Base-by-base conservation (phyloP, 768 basidiomycete species). In the Trametes cubensis region DNA sequence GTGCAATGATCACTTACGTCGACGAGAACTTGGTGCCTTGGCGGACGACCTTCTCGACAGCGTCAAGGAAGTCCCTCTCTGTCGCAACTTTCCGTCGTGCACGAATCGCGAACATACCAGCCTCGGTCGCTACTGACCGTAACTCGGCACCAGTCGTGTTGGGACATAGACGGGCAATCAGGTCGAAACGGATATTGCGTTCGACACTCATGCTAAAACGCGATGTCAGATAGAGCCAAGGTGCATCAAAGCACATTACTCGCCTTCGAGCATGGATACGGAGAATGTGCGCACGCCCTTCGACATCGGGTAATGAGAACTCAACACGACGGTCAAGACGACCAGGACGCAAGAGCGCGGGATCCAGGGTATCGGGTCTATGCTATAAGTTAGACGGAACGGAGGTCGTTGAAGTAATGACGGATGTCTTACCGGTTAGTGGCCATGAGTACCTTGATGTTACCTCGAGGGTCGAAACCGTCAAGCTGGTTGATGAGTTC, bases 91-190 rank as follows among this genome's bases (percentile, higher is more conserved):
- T 98, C 76, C 97, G 83, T 68, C 97, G 83, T 47, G 94, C 92
- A 61, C 97, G 90, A 71, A 99, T 99, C 2, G 97, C 96, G 77
- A 96, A 99, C 97, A 99, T 98, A n/a, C 97, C 97, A 50, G 97
- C 97, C 83, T 99, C 96, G 10, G 96, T 99, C 17, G 95, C 95
- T 8, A 99, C 97, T 25, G 93, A 94, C 49, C 95, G 88, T 61
- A 99, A 76, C 76, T 99, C 97, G n/a, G 97, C 97, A 61, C 97
- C 97, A 13, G 97, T 98, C 15, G 97, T 95, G 74, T 97, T 97
- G 21, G 97, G 97, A 74, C 97, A 99, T 61, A 99, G 77, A 40
- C 97, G 88, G 13, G 95, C 95, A 72, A 99, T 95, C 46, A 99
- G 85, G 72, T 98, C 95, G 73, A 95, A 99, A 51, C 97, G 93